Percentiles rank a stretch among this genome's conserved stretches.
phyloP scores from a whole-genome alignment of 176 grass and related monocot species.

The Juncus inflexus region DNA sequence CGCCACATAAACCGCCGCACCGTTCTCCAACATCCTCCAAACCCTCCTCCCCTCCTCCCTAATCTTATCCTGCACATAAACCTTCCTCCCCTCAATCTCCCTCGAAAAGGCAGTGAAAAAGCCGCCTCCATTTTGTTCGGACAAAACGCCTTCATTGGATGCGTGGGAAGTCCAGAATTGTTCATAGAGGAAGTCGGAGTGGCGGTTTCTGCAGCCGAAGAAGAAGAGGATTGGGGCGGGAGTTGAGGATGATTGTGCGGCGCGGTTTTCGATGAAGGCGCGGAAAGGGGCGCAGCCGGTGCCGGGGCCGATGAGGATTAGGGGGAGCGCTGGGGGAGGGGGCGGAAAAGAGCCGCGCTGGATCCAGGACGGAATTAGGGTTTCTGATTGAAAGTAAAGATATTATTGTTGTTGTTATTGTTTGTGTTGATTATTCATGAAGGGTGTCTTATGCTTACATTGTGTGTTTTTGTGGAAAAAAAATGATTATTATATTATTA shows the following conservation, averaged over 20 bases:
- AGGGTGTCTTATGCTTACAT: no score
- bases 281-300: conserved; percentile 89
- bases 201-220: conserved; percentile 73
- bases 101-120: conserved; percentile 88
- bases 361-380: conserved; percentile 67
- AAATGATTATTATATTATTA: no score
- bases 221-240: conserved; percentile 72
- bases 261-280: conserved; percentile 73
- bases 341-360: conserved; percentile 51
- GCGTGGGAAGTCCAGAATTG: conserved; percentile 79
- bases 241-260: conserved; percentile 33
- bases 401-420: no score
- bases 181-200: conserved; percentile 67
- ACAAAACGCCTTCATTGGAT: conserved; percentile 58
- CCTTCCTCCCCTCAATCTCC: conserved; percentile 69
- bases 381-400: conserved; percentile 27
- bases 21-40: conserved; percentile 52
- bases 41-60: conserved; percentile 69
- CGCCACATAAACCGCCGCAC: conserved; percentile 65
- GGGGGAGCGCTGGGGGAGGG: conserved; percentile 54
- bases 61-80: conserved; percentile 93
- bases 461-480: no score
- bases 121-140: conserved; percentile 60
- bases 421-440: no score
- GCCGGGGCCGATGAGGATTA: conserved; percentile 84